Evolutionary conservation across 163 green algal species (phyloP), one percentile per base, ranked within the genome.

Genomic region (Prototheca wickerhamii): DNA sequence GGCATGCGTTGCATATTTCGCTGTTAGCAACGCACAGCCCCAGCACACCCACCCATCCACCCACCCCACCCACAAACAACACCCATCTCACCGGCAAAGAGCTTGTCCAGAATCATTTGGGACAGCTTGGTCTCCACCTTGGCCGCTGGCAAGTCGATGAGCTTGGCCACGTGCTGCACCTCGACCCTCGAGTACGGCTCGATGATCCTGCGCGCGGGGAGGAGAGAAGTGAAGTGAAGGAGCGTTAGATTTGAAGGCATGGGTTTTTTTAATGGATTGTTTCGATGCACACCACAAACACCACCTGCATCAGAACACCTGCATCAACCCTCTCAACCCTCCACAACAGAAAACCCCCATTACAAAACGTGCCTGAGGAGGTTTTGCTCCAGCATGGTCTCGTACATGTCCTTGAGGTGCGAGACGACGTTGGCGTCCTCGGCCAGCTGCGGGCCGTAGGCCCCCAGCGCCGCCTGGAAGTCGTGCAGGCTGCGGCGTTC

Each of bases 41-140:
- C 50, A 30, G 18, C 56, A n/a, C 3, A 40, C 21, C 40, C 60
- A 54, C 52, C 7, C 4, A 26, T 31, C 18, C 28, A 6, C 10
- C 33, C 23, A 53, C 1, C 37, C 37, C 37, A 44, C 37, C 37
- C 37, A 44, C 37, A 10, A 63, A 4, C 5, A 21, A 43, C 8
- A 25, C 93, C 83, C 58, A 93, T 56, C 20, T 81, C 92, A 61
- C 86, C 91, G 23, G 69, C 73, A 58, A 98, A 87, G 74, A 94
- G 94, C 68, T 92, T 89, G 82, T 99, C 93, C 76, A 99, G 71
- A 62, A 99, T 98, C 93, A 99, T 99, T 84, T 97, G 86, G 23
- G 81, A 90, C 7, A 98, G 81, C 82, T 98, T 98, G 32, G 66
- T 57, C 77, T 97, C 89, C 46, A 98, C 91, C 23, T 31, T 50